Conservation (phyloP, 768 basidiomycete species). For the Podaxis sp. region DNA sequence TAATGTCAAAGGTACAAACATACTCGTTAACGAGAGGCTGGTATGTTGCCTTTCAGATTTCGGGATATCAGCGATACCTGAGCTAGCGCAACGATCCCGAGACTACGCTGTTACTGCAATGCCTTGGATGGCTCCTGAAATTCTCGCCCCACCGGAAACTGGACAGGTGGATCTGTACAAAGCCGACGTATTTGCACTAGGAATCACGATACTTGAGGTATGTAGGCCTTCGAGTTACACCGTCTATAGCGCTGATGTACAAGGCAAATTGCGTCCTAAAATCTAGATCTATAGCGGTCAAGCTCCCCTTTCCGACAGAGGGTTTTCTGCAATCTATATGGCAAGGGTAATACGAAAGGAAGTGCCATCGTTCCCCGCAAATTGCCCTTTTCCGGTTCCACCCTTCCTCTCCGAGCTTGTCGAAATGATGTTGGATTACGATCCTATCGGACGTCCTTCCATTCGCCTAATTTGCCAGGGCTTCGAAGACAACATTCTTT, state of each 20-base stretch:
- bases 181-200: neutral
- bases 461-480: neutral
- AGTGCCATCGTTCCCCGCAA: neutral
- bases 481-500: neutral
- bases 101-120: neutral
- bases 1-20: neutral
- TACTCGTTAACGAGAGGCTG: neutral
- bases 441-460: neutral
- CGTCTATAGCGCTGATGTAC: neutral
- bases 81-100: neutral
- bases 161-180: neutral
- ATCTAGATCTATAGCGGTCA: neutral
- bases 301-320: neutral
- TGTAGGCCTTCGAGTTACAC: neutral
- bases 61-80: neutral
- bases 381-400: neutral
- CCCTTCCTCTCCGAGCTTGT: neutral
- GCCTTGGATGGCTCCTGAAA: constrained; percentile 1
- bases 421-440: neutral
- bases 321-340: neutral
- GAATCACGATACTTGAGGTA: neutral
- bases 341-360: neutral
- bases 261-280: neutral
- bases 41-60: neutral
- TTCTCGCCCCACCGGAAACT: neutral